A percentile compares a stretch with the other conserved stretches of the same genome.
Conservation (phyloP, 164 flowering plant genomes). For the Vitis riparia region DNA sequence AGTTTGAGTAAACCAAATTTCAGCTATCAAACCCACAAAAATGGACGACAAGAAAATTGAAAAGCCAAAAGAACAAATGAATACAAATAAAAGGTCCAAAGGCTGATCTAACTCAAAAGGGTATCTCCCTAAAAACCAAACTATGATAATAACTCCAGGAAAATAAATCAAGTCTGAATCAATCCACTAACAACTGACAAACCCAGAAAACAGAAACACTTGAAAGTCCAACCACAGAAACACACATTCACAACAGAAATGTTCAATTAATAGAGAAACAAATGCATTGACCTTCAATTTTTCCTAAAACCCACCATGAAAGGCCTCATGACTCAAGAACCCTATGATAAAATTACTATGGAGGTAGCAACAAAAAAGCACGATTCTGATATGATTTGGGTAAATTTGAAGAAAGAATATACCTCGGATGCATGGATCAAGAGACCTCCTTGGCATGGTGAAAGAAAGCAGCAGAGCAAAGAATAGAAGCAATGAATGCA, state of each 20-base stretch:
- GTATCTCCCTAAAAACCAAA: not conserved
- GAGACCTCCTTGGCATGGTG: slow-evolving; percentile 53
- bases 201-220: no score
- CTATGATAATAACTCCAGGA: not conserved
- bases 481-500: slow-evolving; percentile 65
- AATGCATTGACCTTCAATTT: not conserved
- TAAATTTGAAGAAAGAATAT: slow-evolving; percentile 2
- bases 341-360: not conserved
- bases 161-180: not conserved
- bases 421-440: slow-evolving; percentile 12
- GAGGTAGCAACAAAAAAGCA: not conserved
- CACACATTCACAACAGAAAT: no score
- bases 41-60: no score
- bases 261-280: not conserved
- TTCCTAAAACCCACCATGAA: not conserved
- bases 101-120: not conserved
- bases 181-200: not conserved
- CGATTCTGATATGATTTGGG: not conserved
- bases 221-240: no score
- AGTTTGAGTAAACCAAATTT: no score
- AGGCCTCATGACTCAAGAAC: not conserved
- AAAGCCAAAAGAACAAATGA: no score
- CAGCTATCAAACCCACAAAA: no score
- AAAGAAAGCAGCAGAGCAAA: slow-evolving; percentile 88
- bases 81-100: no score